These are phyloP conservation scores for Coemansia sp. DNA, from an alignment of 192 early-diverging fungal genomes.

Conservation along the genomic window DNA sequence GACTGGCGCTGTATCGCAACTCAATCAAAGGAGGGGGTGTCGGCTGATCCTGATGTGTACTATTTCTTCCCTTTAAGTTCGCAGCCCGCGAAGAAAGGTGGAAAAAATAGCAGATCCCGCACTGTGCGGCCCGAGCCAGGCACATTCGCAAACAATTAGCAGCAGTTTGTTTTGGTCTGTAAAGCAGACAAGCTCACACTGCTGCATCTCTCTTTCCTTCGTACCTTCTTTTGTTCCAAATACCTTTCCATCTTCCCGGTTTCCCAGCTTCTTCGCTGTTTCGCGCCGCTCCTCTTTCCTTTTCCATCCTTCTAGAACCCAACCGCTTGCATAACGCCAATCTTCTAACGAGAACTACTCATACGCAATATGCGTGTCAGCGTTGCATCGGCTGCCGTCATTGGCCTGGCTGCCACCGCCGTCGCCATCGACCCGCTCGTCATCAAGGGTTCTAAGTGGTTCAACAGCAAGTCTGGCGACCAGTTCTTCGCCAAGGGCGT, in stretches of 20 bases:
- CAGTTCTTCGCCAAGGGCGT: constrained; percentile 78
- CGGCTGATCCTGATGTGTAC: neutral
- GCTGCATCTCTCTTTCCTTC: neutral
- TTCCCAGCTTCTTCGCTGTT: neutral
- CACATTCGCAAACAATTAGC: neutral
- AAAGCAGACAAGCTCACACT: neutral
- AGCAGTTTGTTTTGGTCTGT: neutral
- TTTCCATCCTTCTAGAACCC: neutral
- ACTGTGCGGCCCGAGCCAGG: neutral
- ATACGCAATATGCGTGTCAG: constrained; percentile 34
- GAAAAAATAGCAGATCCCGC: neutral
- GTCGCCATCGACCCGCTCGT: constrained; percentile 59
- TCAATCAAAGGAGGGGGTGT: neutral
- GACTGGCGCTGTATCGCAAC: neutral
- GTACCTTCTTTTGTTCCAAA: neutral
- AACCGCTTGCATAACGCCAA: neutral
- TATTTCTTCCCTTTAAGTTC: neutral
- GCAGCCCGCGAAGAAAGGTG: neutral
- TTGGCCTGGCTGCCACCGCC: constrained; percentile 13
- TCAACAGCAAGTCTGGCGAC: constrained; percentile 65
- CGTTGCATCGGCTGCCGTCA: constrained; percentile 4
- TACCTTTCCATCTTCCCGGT: neutral
- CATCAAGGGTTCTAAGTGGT: constrained; percentile 74
- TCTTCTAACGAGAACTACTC: neutral
- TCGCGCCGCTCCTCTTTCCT: neutral